Evolutionary conservation across 306 rosid species (phyloP).

Genomic region (Cucurbita argyrosperma): DNA sequence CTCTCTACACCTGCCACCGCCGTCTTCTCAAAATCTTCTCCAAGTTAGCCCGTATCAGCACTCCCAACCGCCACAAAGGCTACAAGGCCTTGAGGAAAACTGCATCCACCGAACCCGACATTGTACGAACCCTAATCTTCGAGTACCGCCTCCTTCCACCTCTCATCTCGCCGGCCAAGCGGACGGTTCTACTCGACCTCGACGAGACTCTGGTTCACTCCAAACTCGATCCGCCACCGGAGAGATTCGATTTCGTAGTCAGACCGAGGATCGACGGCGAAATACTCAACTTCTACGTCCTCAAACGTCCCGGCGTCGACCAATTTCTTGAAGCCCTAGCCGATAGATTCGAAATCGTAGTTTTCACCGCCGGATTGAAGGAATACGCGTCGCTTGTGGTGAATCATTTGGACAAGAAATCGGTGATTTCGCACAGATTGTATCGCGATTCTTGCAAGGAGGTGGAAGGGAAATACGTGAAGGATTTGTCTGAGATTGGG

Average conservation of each 20-base stretch:
- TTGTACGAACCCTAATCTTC: constrained; percentile 31
- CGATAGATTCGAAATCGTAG: constrained; percentile 54
- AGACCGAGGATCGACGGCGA: constrained; percentile 56
- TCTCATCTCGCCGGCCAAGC: constrained; percentile 9
- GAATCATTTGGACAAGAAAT: constrained; percentile 45
- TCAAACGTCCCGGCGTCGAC: constrained; percentile 78
- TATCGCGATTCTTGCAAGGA: constrained; percentile 62
- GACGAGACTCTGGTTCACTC: constrained; percentile 83
- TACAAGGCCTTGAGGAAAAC: constrained; percentile 48
- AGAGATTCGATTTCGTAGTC: constrained; percentile 53
- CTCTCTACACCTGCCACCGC: constrained; percentile 43
- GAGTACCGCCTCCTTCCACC: constrained; percentile 18
- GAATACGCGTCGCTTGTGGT: constrained; percentile 79
- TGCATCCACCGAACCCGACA: not conserved
- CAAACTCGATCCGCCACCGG: constrained; percentile 34
- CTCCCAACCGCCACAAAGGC: constrained; percentile 27
- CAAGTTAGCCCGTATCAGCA: constrained; percentile 33
- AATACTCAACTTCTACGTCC: constrained; percentile 49
- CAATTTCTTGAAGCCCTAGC: constrained; percentile 38
- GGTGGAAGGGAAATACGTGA: constrained; percentile 55
- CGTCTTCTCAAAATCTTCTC: constrained; percentile 61
- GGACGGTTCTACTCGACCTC: constrained; percentile 61
- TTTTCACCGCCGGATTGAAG: constrained; percentile 65
- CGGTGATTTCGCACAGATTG: constrained; percentile 51
- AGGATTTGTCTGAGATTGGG: constrained; percentile 51